Evolutionary conservation across 768 basidiomycete species (phyloP), one percentile per base, ranked within the genome.

Genomic region (Wakefieldia striispora): DNA sequence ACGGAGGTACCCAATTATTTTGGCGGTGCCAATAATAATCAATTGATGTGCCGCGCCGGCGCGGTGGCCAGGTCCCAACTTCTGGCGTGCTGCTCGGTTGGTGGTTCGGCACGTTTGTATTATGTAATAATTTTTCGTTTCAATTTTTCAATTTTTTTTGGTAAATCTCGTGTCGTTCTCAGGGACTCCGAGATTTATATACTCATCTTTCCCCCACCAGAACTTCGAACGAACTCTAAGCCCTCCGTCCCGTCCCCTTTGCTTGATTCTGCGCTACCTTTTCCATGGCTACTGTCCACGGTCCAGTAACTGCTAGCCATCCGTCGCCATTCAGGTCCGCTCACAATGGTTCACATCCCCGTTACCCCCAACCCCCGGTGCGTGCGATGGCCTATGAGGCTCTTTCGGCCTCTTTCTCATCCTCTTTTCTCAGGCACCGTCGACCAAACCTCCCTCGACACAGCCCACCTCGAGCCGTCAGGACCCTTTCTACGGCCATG

Each of bases 401-500:
- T 16, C 1, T 12, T 0, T 19, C 29, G 8, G 9, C 19, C 17
- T 37, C 16, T 4, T 46, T 6, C 39, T 41, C 12, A 47, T n/a
- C 16, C 7, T 33, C 14, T 47, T 23, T 27, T 6, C 21, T 19
- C 51, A 68, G 66, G 62, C 54, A 48, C 64, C 62, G 0, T 60
- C 64, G 0, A 38, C 51, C 9, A 70, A 68, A 33, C 67, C 67
- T 0, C 50, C 62, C 2, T 70, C 66, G 7, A 66, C 66, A 3
- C 68, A 70, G 47, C 68, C 66, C 4, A 45, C 53, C 0, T 52
- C 61, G 0, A 50, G 49, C 8, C 60, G 64, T 9, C 57, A 59
- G 8, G 66, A 68, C 23, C 61, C 54, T 50, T 68, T 66, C 24
- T 66, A 68, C 53, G 91, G 93, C 34, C 88, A 94, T 65, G 88